Conservation (phyloP, 306 rosid species). For the Rosa lucieae region DNA sequence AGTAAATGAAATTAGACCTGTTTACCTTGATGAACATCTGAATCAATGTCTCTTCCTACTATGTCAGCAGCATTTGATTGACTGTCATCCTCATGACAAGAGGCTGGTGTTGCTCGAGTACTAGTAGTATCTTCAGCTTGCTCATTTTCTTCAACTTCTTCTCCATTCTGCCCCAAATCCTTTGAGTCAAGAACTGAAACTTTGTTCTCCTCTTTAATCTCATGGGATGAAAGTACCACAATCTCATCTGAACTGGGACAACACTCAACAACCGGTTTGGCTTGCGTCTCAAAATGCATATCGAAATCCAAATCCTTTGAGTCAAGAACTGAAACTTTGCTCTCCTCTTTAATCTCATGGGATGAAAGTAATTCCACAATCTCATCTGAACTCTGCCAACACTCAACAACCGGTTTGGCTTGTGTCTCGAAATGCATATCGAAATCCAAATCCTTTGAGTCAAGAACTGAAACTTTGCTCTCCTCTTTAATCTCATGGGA, state of each 20-base stretch:
- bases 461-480: conserved; percentile 23
- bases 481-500: conserved; percentile 25
- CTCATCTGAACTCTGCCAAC: conserved; percentile 62
- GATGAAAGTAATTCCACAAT: conserved; percentile 33
- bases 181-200: conserved; percentile 31
- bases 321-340: conserved; percentile 29
- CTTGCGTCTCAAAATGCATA: conserved; percentile 37
- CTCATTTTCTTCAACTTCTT: conserved; percentile 24
- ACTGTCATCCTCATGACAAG: conserved; percentile 29
- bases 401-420: conserved; percentile 50
- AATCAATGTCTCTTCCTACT: conserved; percentile 38
- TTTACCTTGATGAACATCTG: conserved; percentile 56
- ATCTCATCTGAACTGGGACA: conserved; percentile 60
- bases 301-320: conserved; percentile 53
- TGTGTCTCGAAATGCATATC: conserved; percentile 42
- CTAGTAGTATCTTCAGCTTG: conserved; percentile 25
- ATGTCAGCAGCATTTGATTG: conserved; percentile 27
- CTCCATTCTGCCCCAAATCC: conserved; percentile 30
- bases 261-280: conserved; percentile 50
- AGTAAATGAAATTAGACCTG: neutral
- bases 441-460: conserved; percentile 43
- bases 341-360: conserved; percentile 20
- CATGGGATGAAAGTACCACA: conserved; percentile 33
- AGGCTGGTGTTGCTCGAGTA: conserved; percentile 37
- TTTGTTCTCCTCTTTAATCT: conserved; percentile 16